Evolutionary conservation across 2,329 filamentous ascomycete species (phyloP), one percentile per base, ranked within the genome.

Genomic region (Aspergillus sp.): DNA sequence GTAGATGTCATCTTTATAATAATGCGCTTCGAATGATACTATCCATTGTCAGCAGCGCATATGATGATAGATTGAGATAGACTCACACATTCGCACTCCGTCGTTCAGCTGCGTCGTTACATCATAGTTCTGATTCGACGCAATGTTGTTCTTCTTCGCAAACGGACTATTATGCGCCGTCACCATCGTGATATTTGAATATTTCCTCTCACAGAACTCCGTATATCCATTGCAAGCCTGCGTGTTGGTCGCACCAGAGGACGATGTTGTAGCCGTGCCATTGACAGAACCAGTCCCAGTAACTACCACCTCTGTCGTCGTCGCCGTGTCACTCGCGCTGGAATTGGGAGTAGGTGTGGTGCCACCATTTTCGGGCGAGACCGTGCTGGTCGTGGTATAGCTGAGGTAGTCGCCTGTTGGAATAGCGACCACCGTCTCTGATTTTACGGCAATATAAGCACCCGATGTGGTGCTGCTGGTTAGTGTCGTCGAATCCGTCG

Each of bases 141-240:
- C 88, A 7, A 84, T 78, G 63, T 86, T 90, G 53, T 85, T 85
- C 11, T 74, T 62, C 7, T 78, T 73, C 33, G 83, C 76, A 61
- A 94, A 94, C 9, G 87, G 86, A 34, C 86, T 88, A 71, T 94
- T 94, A 70, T 94, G 88, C n/a, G 83, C 82, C 13, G 79, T 81
- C 1, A 94, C 78, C 56, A 86, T 76, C 44, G 87, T 90, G 65
- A 93, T 84, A 64, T 93, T 90, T 73, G 84, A 82, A 67, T 90
- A 94, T 54, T 81, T 83, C 46, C 87, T 79, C 5, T 68, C 69
- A 71, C 88, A 94, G 57, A 93, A 82, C 65, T 91, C 86, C 26
- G 84, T 68, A 54, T 87, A 82, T 62, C 82, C 82, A 67, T 94
- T 94, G 74, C 88, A 94, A 5, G 86, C 82, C 46, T 82, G 81